A percentile compares a stretch with the other conserved stretches of the same genome.
These are phyloP conservation scores for Cucumis melo DNA, from an alignment of 306 rosid genomes.

Conservation along the genomic window DNA sequence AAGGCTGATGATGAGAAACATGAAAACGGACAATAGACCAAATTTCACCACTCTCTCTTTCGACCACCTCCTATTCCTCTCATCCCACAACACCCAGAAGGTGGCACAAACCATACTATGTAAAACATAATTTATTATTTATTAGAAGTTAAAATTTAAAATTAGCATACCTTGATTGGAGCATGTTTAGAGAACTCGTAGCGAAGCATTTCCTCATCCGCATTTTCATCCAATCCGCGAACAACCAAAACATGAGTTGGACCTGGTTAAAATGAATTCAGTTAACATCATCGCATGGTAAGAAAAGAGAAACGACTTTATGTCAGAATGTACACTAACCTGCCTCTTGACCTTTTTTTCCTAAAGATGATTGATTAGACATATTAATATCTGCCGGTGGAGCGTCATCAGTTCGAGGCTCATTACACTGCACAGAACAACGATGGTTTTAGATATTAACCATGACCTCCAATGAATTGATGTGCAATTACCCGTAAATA, in stretches of 20 bases:
- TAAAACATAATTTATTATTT: too few relatives aligned
- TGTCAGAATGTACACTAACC: slow-evolving; percentile 35
- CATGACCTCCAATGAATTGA: neutral
- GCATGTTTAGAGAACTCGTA: slow-evolving; percentile 97
- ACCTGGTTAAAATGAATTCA: slow-evolving; percentile 31
- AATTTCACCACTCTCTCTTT: too few relatives aligned
- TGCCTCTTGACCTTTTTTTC: slow-evolving; percentile 78
- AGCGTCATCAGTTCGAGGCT: slow-evolving; percentile 89
- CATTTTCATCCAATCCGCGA: slow-evolving; percentile 98
- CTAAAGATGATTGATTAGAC: slow-evolving; percentile 45
- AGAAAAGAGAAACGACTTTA: neutral
- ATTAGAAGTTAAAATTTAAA: neutral
- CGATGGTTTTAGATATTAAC: neutral
- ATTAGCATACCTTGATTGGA: slow-evolving; percentile 60
- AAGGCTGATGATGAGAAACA: too few relatives aligned
- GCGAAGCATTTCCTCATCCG: slow-evolving; percentile 98
- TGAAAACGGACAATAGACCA: too few relatives aligned
- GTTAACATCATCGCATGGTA: neutral
- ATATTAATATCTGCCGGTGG: slow-evolving; percentile 78
- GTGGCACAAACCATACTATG: too few relatives aligned
- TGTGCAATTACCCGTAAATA: neutral
- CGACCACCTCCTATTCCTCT: too few relatives aligned
- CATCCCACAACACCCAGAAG: too few relatives aligned
- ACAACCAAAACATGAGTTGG: slow-evolving; percentile 99
- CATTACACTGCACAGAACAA: slow-evolving; percentile 57